Conservation (phyloP, 257 asterid species). For the Ocimum tenuiflorum region DNA sequence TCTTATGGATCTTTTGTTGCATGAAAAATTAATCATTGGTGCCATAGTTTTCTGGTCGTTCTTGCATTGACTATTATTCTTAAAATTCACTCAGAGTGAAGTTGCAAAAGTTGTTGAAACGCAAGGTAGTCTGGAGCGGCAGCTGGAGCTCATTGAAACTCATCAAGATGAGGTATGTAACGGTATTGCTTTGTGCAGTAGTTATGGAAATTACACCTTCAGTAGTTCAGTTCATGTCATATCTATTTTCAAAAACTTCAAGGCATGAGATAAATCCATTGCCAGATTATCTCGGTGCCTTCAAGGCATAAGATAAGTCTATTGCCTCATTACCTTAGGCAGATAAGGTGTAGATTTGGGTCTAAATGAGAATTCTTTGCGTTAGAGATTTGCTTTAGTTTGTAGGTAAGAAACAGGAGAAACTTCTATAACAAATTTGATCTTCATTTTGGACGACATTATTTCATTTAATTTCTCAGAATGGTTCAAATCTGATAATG, state of each 20-base stretch:
- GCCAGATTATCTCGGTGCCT: too few species aligned
- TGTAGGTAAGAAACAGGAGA: background rate
- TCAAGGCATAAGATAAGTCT: background rate
- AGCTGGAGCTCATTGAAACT: slow-evolving; percentile 89
- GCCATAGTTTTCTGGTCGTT: slow-evolving; percentile 2
- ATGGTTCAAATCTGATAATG: background rate
- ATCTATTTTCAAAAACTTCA: background rate
- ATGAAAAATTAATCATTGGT: background rate
- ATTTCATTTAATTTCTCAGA: background rate
- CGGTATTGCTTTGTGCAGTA: slow-evolving; percentile 13
- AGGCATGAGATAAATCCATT: background rate
- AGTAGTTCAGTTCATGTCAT: slow-evolving; percentile 2
- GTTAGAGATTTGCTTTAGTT: background rate
- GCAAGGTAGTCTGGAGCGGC: slow-evolving; percentile 77
- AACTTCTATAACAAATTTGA: background rate
- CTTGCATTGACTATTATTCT: slow-evolving; percentile 1
- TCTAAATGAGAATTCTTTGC: background rate
- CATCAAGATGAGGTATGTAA: slow-evolving; percentile 84
- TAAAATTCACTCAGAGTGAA: slow-evolving; percentile 50
- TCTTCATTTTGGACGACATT: background rate
- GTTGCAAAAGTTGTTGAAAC: slow-evolving; percentile 91
- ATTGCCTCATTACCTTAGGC: background rate
- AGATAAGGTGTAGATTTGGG: background rate
- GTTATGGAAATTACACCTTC: background rate
- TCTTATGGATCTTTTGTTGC: background rate